phyloP scores from a whole-genome alignment of 495 filamentous ascomycete species.

The Penicillium arizonense region DNA sequence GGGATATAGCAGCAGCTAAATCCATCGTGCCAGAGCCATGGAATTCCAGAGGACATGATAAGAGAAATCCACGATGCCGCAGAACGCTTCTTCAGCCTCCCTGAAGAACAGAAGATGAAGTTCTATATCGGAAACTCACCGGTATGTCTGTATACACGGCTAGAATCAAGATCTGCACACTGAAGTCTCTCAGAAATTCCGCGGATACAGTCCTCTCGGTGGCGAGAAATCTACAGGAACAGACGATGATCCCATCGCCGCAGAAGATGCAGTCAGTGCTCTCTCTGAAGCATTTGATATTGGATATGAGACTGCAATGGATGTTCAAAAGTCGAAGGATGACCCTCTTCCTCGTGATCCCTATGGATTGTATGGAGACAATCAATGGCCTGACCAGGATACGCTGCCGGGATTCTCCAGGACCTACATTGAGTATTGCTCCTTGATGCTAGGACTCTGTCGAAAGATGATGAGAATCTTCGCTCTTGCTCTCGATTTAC shows the following conservation, averaged over 20 bases:
- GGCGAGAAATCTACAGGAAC: constrained; percentile 26
- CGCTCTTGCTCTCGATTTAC: constrained; percentile 43
- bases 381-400: constrained; percentile 27
- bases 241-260: constrained; percentile 11
- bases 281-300: constrained; percentile 43
- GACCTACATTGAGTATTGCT: constrained; percentile 26
- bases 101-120: constrained; percentile 47
- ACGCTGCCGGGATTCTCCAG: constrained; percentile 17
- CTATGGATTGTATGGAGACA: constrained; percentile 24
- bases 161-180: not conserved
- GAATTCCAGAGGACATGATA: constrained; percentile 37
- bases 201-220: constrained; percentile 32
- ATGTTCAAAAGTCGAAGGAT: constrained; percentile 18
- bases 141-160: constrained; percentile 14
- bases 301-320: constrained; percentile 36
- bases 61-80: constrained; percentile 37
- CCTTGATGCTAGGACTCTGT: constrained; percentile 25
- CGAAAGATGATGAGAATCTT: constrained; percentile 41
- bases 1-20: constrained; percentile 12
- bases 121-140: constrained; percentile 36
- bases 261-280: constrained; percentile 17
- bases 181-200: constrained; percentile 24
- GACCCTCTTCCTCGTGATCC: constrained; percentile 18
- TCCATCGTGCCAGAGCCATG: constrained; percentile 23
- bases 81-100: constrained; percentile 45